phyloP scores from a whole-genome alignment of 208 protist genomes.

The Leishmania arabica region DNA sequence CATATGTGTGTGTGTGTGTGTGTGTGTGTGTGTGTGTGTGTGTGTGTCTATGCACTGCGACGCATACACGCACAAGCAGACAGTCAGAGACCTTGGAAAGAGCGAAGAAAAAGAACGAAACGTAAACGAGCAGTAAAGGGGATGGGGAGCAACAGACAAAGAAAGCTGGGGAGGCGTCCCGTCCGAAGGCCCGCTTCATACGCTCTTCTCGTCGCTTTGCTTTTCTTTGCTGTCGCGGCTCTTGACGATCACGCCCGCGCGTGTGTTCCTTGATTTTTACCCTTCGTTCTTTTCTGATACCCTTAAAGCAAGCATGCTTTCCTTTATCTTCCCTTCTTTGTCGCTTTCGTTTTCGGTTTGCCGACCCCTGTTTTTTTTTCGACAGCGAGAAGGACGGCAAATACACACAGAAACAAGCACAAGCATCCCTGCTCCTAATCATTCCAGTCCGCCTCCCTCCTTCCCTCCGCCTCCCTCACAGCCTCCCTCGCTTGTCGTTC shows the following conservation, averaged over 20 bases:
- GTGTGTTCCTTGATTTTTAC: background rate
- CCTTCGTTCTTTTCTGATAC: background rate
- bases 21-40: too few relatives aligned
- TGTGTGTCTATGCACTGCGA: background rate
- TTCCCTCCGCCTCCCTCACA: background rate
- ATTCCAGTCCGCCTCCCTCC: background rate
- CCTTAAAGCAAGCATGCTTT: background rate
- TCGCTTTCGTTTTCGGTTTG: background rate
- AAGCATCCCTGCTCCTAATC: background rate
- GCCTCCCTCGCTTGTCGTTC: background rate
- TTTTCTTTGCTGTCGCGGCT: background rate
- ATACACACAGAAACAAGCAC: background rate
- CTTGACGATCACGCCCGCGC: background rate
- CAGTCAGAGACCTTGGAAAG: background rate
- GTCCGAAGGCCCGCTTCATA: background rate
- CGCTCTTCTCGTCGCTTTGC: background rate
- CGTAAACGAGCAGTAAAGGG: background rate
- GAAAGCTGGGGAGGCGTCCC: background rate
- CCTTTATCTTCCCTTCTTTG: background rate
- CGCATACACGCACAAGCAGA: background rate
- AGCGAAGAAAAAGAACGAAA: constrained; percentile 1
- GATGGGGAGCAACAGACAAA: background rate
- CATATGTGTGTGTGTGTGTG: background rate
- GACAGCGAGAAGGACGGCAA: background rate
- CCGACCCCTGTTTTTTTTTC: background rate